Evolutionary conservation across 768 basidiomycete genomes (phyloP), one percentile per base, ranked within the genome.

Genomic region (Auriscalpium microsporum): DNA sequence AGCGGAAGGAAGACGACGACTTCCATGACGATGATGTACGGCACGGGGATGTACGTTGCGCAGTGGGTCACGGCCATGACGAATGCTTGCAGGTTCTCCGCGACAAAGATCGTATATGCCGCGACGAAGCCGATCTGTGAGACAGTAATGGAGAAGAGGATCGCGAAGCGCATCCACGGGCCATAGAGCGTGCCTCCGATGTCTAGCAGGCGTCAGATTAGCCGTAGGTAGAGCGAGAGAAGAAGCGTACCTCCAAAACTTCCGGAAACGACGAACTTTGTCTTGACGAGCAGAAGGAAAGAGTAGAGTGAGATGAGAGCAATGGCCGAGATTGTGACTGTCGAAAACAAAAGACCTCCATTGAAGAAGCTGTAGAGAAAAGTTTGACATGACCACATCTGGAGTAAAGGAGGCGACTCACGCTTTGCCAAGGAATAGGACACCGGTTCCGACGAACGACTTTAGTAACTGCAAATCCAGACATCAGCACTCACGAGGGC

Each of bases 91-190:
- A 93, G 78, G 67, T 94, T 96, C 72, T 94, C 82, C 1, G 94
- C 87, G 45, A 97, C 92, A 68, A 97, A 98, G 67, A 98, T 96
- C 14, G 86, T 92, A 69, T 99, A 99, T 11, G 94, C 94, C 36
- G 82, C 66, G 46, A 89, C 87, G 68, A 94, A 94, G 42, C 92
- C 92, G 37, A 94, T 72, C 67, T 94, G 96, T 1, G 95, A 97
- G 21, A 94, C 67, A 0, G 87, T 77, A 65, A 99, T 95, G 14
- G 92, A 94, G 3, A 75, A 75, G 8, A 99, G 80, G 65, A 99
- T 97, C 13, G 84, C 73, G 57, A 87, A 84, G 46, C 96, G 85
- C 90, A 99, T 91, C 84, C 86, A 91, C 13, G 83, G 82, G 2
- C 96, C 96, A 64, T 96, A 98, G 9, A 99, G 72, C 0, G 78